Base-by-base conservation (phyloP, 2,329 filamentous ascomycete genomes). In the Penicillium sp. region DNA sequence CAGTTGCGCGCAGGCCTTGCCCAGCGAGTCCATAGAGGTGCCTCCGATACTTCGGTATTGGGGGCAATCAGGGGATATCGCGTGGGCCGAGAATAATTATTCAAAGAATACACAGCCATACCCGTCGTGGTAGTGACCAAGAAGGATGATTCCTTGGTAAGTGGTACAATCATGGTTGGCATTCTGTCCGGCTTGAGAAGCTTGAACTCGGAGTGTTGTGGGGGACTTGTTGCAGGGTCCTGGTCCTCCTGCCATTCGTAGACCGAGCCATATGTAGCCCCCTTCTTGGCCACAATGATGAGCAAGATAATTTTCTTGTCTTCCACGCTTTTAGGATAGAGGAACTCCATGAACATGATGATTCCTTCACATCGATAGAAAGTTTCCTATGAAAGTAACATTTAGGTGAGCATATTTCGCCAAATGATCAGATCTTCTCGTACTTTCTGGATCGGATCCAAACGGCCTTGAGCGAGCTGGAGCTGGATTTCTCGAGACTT, bases 311-410 rank as follows among this genome's bases (percentile, higher is more conserved):
- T 82, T 61, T 86, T 85, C 48, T 85, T 78, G 9, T 83, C 79
- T 54, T 92, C 85, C 47, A 83, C 80, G 0, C 80, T 72, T 9
- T 79, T 79, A 7, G 91, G 89, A 53, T 88, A 84, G 2, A 99
- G 78, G 58, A 97, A 99, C 20, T 91, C 88, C 78, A 96, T 86
- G 61, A 90, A 88, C 62, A 92, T 79, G 49, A 97, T 89, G n/a
- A 86, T 78, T 1, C 89, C 91, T 7, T 85, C 81, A 7, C 90
- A 76, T 41, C 69, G 66, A 53, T 78, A 74, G 44, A 76, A 76
- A n/a, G 67, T 69, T 62, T 79, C 76, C 75, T 79, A 46, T 30
- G 42, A 9, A 46, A 30, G 20, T 6, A 16, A 27, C 14, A 22
- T 22, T 13, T 30, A n/a, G 16, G 38, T 56, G 13, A 51, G 28